Conservation (phyloP, 2,329 filamentous ascomycete genomes). For the Fusarium chuoi region DNA sequence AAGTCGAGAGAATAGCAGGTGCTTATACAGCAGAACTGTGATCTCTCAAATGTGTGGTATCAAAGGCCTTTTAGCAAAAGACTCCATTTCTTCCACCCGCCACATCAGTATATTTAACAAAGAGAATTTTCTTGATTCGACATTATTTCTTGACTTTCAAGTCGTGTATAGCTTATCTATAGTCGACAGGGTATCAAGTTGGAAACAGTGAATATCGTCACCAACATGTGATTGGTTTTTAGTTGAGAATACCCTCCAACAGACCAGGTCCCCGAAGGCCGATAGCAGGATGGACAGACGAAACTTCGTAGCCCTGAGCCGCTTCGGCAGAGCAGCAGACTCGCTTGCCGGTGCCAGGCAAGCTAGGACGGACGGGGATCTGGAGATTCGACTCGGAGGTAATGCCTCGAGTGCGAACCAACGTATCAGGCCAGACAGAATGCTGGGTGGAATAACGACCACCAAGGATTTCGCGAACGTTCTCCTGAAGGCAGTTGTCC, state of each 20-base stretch:
- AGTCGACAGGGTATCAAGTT: constrained; percentile 37
- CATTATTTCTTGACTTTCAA: constrained; percentile 41
- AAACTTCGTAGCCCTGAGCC: constrained; percentile 58
- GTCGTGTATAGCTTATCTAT: constrained; percentile 34
- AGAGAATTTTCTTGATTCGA: constrained; percentile 42
- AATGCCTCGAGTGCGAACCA: constrained; percentile 50
- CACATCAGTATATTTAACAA: constrained; percentile 42
- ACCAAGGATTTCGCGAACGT: constrained; percentile 71
- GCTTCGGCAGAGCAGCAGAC: constrained; percentile 73
- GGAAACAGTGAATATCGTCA: constrained; percentile 24
- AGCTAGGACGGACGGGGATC: constrained; percentile 53
- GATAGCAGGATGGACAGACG: constrained; percentile 60
- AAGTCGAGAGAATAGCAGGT: constrained; percentile 47
- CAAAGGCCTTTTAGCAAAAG: constrained; percentile 46
- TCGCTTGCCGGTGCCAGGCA: constrained; percentile 68
- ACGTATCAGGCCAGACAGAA: constrained; percentile 50
- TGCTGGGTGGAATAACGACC: constrained; percentile 46
- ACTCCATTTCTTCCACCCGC: constrained; percentile 45
- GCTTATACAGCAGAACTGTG: constrained; percentile 47
- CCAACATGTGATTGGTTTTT: constrained; percentile 43
- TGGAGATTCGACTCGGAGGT: constrained; percentile 47
- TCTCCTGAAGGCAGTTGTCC: constrained; percentile 71
- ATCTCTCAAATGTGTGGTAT: constrained; percentile 44
- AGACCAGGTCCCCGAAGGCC: constrained; percentile 68
- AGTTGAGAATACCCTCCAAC: constrained; percentile 73